Percentiles rank a stretch among this genome's conserved stretches.
Evolutionary conservation across 495 filamentous ascomycete genomes (phyloP).

Genomic region (Penicillium steckii): DNA sequence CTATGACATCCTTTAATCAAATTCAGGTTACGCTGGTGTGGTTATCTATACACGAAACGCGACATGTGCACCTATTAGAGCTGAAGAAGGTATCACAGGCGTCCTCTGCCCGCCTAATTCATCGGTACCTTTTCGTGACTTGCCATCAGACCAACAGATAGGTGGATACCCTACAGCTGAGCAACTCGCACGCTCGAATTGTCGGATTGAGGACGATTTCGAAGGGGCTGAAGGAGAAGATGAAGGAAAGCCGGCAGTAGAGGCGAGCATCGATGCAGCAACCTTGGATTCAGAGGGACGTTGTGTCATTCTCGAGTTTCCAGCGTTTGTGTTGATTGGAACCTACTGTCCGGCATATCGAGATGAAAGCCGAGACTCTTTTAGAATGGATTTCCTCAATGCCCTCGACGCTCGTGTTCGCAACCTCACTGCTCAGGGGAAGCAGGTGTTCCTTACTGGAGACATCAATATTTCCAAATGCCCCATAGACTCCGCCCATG

Average conservation of each 20-base stretch:
- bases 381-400: conserved; percentile 75
- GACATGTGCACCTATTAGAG: conserved; percentile 81
- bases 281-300: conserved; percentile 88
- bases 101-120: conserved; percentile 75
- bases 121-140: conserved; percentile 68
- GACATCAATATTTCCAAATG: conserved; percentile 86
- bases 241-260: neutral
- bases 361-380: conserved; percentile 80
- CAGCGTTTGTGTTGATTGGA: conserved; percentile 89
- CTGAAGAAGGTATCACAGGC: conserved; percentile 91
- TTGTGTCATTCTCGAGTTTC: conserved; percentile 91
- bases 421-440: conserved; percentile 77
- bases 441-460: conserved; percentile 79
- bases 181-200: conserved; percentile 54
- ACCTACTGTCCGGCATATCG: conserved; percentile 86
- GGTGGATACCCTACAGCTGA: conserved; percentile 80
- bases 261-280: conserved; percentile 57
- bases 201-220: neutral
- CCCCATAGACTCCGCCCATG: conserved; percentile 70
- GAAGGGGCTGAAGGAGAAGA: conserved; percentile 12
- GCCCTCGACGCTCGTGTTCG: conserved; percentile 79
- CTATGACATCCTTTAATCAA: neutral
- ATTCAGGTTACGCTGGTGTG: conserved; percentile 84
- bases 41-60: conserved; percentile 93
- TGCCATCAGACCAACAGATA: conserved; percentile 76